These are phyloP conservation scores for Lathyrus oleraceus DNA, from an alignment of 306 rosid genomes.

Conservation along the genomic window DNA sequence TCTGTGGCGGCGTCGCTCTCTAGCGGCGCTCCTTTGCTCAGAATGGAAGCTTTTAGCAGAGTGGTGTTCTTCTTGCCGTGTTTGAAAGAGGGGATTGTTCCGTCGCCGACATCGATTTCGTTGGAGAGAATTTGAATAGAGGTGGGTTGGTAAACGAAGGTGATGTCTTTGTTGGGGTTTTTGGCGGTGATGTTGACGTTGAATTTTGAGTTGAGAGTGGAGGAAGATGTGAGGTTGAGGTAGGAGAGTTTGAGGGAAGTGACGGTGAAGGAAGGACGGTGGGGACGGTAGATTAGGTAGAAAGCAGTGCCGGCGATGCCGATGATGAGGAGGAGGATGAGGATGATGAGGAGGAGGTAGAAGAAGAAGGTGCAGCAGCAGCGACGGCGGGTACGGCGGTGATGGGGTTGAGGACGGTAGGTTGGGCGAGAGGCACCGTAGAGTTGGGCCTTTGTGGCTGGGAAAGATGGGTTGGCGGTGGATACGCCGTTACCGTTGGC, in stretches of 20 bases:
- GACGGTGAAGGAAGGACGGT: slow-evolving; percentile 44
- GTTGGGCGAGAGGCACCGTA: slow-evolving; percentile 76
- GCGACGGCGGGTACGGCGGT: slow-evolving; percentile 60
- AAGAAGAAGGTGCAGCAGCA: slow-evolving; percentile 71
- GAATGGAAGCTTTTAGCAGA: slow-evolving; percentile 47
- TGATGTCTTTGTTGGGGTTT: slow-evolving; percentile 44
- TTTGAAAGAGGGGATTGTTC: slow-evolving; percentile 44
- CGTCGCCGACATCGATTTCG: slow-evolving; percentile 36
- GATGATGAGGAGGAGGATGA: slow-evolving; percentile 57
- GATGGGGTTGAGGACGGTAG: slow-evolving; percentile 74
- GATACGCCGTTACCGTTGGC: slow-evolving; percentile 9
- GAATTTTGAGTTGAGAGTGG: slow-evolving; percentile 42
- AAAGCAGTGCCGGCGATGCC: slow-evolving; percentile 56
- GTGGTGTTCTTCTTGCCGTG: slow-evolving; percentile 76
- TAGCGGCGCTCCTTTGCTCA: slow-evolving; percentile 36
- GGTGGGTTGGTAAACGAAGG: slow-evolving; percentile 37
- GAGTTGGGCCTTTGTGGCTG: slow-evolving; percentile 71
- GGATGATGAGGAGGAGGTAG: slow-evolving; percentile 57
- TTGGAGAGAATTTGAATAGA: slow-evolving; percentile 30
- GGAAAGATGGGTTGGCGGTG: slow-evolving; percentile 50
- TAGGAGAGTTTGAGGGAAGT: slow-evolving; percentile 44
- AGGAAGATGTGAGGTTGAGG: slow-evolving; percentile 41
- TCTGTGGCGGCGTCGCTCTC: slow-evolving; percentile 33
- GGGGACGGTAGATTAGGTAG: slow-evolving; percentile 71
- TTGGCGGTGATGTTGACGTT: slow-evolving; percentile 37